Percentiles rank a stretch among this genome's conserved stretches.
These are phyloP conservation scores for Fusarium penzigii DNA, from an alignment of 2,329 filamentous ascomycete species.

Conservation along the genomic window DNA sequence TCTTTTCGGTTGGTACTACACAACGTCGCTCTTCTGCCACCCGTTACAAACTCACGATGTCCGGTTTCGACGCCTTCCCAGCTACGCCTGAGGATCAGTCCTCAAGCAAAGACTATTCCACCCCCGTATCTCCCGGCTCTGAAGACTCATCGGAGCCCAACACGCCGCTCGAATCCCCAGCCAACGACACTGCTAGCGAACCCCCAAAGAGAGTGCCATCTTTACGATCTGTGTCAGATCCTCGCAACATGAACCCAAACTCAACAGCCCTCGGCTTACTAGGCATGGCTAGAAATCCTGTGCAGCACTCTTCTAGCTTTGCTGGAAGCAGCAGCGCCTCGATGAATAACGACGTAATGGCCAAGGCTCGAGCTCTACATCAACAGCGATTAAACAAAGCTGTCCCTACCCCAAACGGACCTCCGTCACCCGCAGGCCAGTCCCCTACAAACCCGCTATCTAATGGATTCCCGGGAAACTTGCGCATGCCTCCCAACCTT, in stretches of 20 bases:
- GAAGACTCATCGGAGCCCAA: slow-evolving; percentile 49
- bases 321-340: slow-evolving; percentile 31
- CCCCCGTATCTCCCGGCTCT: slow-evolving; percentile 46
- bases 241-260: slow-evolving; percentile 70
- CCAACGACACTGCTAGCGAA: slow-evolving; percentile 37
- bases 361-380: slow-evolving; percentile 49
- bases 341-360: slow-evolving; percentile 45
- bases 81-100: slow-evolving; percentile 49
- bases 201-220: slow-evolving; percentile 56
- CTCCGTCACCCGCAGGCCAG: slow-evolving; percentile 34
- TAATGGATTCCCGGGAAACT: slow-evolving; percentile 45
- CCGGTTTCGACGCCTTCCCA: slow-evolving; percentile 41
- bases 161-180: slow-evolving; percentile 47
- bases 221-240: slow-evolving; percentile 60
- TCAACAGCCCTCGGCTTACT: slow-evolving; percentile 82
- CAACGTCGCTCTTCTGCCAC: not conserved
- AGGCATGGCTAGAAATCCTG: slow-evolving; percentile 61
- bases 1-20: not conserved
- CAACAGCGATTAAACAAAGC: slow-evolving; percentile 48
- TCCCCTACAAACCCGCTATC: slow-evolving; percentile 37
- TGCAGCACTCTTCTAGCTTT: slow-evolving; percentile 41
- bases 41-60: slow-evolving; percentile 17
- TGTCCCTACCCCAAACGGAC: slow-evolving; percentile 35
- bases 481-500: slow-evolving; percentile 44
- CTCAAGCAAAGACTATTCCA: slow-evolving; percentile 34